Conservation (phyloP, 495 filamentous ascomycete species). For the Hypoxylon fragiforme region DNA sequence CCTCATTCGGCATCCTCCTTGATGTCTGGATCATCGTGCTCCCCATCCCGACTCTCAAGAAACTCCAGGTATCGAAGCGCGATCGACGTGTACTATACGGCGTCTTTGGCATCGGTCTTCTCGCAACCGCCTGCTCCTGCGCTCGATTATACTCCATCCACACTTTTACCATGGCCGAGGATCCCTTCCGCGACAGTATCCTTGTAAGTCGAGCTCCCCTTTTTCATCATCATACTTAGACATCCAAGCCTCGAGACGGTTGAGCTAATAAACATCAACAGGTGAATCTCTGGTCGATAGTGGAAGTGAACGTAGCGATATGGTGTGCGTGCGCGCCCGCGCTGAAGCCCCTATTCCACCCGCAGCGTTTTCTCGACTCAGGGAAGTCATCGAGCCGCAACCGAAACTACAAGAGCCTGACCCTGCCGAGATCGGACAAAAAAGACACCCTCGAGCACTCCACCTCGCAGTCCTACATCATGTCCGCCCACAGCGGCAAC, state of each 20-base stretch:
- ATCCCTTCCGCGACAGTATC: constrained; percentile 45
- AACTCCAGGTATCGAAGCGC: constrained; percentile 43
- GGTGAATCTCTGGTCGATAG: constrained; percentile 53
- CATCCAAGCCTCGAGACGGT: too few species aligned
- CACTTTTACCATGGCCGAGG: constrained; percentile 39
- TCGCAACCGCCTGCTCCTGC: constrained; percentile 47
- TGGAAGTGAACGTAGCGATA: constrained; percentile 42
- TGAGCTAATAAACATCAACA: too few species aligned
- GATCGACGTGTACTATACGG: constrained; percentile 47
- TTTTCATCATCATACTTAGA: too few species aligned
- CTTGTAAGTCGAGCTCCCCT: constrained; percentile 19
- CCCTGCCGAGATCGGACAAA: constrained; percentile 4
- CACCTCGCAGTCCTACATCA: constrained; percentile 25
- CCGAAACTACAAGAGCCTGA: constrained; percentile 16
- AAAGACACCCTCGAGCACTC: constrained; percentile 5
- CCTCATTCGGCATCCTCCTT: constrained; percentile 53
- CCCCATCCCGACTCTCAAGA: constrained; percentile 50
- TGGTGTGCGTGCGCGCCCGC: constrained; percentile 40
- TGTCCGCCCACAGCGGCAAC: constrained; percentile 2
- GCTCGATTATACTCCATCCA: constrained; percentile 50
- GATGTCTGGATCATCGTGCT: constrained; percentile 57
- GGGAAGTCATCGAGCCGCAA: constrained; percentile 13
- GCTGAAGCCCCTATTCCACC: constrained; percentile 31
- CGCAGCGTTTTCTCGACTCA: constrained; percentile 21
- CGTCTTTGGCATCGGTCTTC: constrained; percentile 54